These are phyloP conservation scores for Hypericum perforatum DNA, from an alignment of 345 rosid species.

Conservation along the genomic window DNA sequence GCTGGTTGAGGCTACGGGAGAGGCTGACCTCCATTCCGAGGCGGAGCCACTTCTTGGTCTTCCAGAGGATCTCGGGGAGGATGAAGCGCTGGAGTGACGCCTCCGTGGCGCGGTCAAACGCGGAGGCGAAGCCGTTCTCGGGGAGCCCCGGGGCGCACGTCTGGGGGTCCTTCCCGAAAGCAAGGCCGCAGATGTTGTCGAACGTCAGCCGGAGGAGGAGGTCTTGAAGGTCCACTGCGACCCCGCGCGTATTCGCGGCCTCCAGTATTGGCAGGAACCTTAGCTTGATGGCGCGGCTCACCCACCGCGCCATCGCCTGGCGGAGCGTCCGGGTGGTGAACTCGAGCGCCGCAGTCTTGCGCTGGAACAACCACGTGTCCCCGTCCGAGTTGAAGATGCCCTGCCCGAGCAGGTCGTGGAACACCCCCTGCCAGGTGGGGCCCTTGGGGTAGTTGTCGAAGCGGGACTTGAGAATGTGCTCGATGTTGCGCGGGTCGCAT, in stretches of 20 bases:
- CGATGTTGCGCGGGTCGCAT: conserved; percentile 81
- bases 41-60: conserved; percentile 57
- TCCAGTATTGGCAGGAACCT: conserved; percentile 64
- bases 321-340: conserved; percentile 95
- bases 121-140: conserved; percentile 59
- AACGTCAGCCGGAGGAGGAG: conserved; percentile 83
- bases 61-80: conserved; percentile 80
- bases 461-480: conserved; percentile 75
- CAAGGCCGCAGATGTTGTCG: conserved; percentile 87
- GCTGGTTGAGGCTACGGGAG: conserved; percentile 60
- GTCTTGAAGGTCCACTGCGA: conserved; percentile 81
- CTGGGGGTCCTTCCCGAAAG: conserved; percentile 89
- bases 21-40: conserved; percentile 82
- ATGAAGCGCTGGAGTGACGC: conserved; percentile 84
- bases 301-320: conserved; percentile 98
- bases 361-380: conserved; percentile 86
- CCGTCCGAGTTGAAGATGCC: conserved; percentile 95
- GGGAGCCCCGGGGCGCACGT: conserved; percentile 70
- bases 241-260: conserved; percentile 32
- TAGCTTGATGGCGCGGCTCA: conserved; percentile 58
- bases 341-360: conserved; percentile 95
- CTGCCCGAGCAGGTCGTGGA: conserved; percentile 82
- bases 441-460: conserved; percentile 95
- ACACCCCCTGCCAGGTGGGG: conserved; percentile 94
- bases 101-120: conserved; percentile 88